Evolutionary conservation across 2,329 filamentous ascomycete species (phyloP).

Genomic region (Intubia oerlemansii): DNA sequence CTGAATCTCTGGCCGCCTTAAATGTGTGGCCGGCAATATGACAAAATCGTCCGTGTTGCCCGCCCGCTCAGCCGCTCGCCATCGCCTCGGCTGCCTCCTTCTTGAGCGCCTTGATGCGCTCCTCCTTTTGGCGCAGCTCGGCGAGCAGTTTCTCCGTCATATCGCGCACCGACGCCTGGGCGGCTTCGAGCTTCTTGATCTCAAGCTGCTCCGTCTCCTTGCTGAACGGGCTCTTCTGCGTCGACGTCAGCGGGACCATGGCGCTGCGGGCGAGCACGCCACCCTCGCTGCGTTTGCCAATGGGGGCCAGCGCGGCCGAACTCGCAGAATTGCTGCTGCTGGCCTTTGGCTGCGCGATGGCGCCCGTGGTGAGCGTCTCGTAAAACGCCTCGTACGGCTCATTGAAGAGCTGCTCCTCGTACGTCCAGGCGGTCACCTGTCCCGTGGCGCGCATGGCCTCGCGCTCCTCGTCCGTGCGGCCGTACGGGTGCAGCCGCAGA

Average conservation of each 20-base stretch:
- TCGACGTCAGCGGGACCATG: constrained; percentile 48
- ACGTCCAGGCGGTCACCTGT: constrained; percentile 56
- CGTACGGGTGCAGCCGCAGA: constrained; percentile 77
- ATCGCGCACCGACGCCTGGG: constrained; percentile 39
- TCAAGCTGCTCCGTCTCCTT: constrained; percentile 45
- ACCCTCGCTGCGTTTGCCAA: constrained; percentile 19
- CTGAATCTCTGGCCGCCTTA: too few relatives aligned
- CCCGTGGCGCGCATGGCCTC: constrained; percentile 33
- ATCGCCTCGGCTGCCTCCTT: constrained; percentile 16
- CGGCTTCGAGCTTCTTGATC: constrained; percentile 38
- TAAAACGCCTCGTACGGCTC: constrained; percentile 89
- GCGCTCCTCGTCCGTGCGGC: constrained; percentile 55
- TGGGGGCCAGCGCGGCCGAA: constrained; percentile 16
- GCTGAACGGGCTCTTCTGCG: constrained; percentile 52
- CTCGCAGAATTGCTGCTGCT: constrained; percentile 18
- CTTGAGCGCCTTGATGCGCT: constrained; percentile 37
- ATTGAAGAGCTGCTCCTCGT: constrained; percentile 94
- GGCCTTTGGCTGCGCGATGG: constrained; percentile 21
- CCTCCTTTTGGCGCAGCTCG: constrained; percentile 43
- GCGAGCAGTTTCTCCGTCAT: constrained; percentile 36
- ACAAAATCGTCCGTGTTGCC: neutral
- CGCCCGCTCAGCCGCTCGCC: constrained; percentile 5
- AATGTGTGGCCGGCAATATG: too few relatives aligned
- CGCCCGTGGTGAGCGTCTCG: constrained; percentile 60
- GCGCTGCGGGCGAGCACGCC: constrained; percentile 46